Evolutionary conservation across 225 moss, liverwort and hornwort species (phyloP).

Genomic region (Takakia lepidozioides): DNA sequence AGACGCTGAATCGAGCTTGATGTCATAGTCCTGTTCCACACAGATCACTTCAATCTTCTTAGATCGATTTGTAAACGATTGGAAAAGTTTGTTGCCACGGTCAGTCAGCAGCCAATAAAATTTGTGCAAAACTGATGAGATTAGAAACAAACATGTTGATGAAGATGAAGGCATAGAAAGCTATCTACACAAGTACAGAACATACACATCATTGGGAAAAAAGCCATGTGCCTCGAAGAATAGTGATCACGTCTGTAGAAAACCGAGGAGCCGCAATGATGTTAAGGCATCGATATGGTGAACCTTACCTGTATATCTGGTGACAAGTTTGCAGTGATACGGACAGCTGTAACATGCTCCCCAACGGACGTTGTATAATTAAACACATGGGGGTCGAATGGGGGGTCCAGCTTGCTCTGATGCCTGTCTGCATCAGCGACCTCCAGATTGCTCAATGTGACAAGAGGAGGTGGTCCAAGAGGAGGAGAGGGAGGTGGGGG

Average conservation of each 20-base stretch:
- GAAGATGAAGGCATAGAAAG: too few species aligned
- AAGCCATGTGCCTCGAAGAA: too few species aligned
- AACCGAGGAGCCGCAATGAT: too few species aligned
- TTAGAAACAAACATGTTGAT: too few species aligned
- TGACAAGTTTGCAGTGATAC: slow-evolving; percentile 31
- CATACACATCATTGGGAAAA: too few species aligned
- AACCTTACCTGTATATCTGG: slow-evolving; percentile 21
- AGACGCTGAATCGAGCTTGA: slow-evolving; percentile 15
- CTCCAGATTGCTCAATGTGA: slow-evolving; percentile 20
- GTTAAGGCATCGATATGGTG: too few species aligned
- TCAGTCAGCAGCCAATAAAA: too few species aligned
- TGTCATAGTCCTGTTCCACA: slow-evolving; percentile 19
- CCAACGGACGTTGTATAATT: slow-evolving; percentile 21
- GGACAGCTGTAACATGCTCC: slow-evolving; percentile 24
- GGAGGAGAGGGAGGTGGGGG: slow-evolving; percentile 2
- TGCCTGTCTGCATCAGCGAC: slow-evolving; percentile 25
- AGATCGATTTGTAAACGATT: too few species aligned
- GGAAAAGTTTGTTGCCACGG: too few species aligned
- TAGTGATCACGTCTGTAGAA: too few species aligned
- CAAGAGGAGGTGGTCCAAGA: slow-evolving; percentile 18
- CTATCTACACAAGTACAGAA: too few species aligned
- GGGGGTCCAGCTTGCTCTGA: slow-evolving; percentile 15
- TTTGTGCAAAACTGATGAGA: too few species aligned
- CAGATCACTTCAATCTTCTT: background rate
- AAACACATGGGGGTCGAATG: slow-evolving; percentile 16